Evolutionary conservation across 495 filamentous ascomycete genomes (phyloP).

Genomic region (Lasiosphaeria miniovina): DNA sequence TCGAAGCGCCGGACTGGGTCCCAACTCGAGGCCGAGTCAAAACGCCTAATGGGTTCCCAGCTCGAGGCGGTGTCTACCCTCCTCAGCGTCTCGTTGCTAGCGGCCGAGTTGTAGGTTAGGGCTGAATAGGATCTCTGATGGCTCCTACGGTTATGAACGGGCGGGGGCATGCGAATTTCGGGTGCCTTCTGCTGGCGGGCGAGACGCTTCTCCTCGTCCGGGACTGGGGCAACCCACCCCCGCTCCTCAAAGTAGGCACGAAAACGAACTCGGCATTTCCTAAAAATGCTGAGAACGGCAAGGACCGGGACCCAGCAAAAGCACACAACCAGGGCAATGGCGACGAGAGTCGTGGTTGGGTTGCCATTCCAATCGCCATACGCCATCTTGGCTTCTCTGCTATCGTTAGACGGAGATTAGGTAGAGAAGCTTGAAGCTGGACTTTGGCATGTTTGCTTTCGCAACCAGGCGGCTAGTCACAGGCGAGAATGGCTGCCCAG

Average conservation of each 20-base stretch:
- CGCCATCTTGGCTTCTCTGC: slow-evolving; percentile 16
- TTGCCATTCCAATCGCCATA: slow-evolving; percentile 11
- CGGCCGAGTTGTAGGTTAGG: slow-evolving; percentile 9
- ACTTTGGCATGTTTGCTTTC: background rate
- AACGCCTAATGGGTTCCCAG: slow-evolving; percentile 11
- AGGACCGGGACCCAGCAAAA: slow-evolving; percentile 23
- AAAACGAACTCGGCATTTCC: slow-evolving; percentile 4
- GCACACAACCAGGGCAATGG: slow-evolving; percentile 17
- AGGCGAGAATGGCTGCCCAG: too few relatives aligned
- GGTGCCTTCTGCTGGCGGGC: slow-evolving; percentile 12
- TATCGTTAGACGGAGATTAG: background rate
- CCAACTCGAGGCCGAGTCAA: background rate
- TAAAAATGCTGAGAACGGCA: slow-evolving; percentile 12
- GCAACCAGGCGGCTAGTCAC: background rate
- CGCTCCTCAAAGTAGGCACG: slow-evolving; percentile 4
- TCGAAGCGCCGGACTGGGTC: too few relatives aligned
- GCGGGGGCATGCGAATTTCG: slow-evolving; percentile 11
- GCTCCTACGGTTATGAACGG: slow-evolving; percentile 1
- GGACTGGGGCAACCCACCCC: slow-evolving; percentile 8
- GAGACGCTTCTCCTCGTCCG: slow-evolving; percentile 6
- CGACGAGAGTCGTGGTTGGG: slow-evolving; percentile 9
- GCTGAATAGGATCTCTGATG: slow-evolving; percentile 10
- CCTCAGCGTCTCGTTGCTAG: slow-evolving; percentile 7
- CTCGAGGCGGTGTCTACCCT: slow-evolving; percentile 11
- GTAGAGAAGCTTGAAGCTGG: background rate